phyloP scores from a whole-genome alignment of 176 grass and related monocot species.

The Lolium multiflorum region DNA sequence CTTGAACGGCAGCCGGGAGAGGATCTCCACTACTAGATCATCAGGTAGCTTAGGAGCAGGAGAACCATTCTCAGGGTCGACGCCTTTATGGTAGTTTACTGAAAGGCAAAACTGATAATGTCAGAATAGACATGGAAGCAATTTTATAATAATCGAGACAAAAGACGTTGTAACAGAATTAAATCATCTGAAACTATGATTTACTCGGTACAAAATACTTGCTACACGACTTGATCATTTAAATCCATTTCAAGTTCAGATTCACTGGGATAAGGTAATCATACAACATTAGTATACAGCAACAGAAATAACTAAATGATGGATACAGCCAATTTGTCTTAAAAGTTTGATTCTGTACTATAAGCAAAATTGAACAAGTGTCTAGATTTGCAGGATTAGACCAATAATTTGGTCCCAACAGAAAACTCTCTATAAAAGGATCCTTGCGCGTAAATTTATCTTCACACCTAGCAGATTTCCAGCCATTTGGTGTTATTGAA shows the following conservation, averaged over 20 bases:
- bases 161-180: not conserved
- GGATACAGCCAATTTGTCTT: not conserved
- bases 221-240: not conserved
- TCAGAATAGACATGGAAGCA: not conserved
- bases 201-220: not conserved
- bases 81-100: not conserved
- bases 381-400: slow-evolving; percentile 1
- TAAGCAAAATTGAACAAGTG: not conserved
- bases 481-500: slow-evolving; percentile 6
- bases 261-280: not conserved
- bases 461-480: not conserved
- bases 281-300: not conserved
- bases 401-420: not conserved
- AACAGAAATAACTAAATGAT: not conserved
- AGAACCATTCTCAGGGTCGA: not conserved
- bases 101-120: slow-evolving; percentile 9
- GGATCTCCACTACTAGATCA: slow-evolving; percentile 52
- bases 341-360: not conserved
- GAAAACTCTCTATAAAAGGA: not conserved
- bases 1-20: slow-evolving; percentile 50
- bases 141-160: not conserved
- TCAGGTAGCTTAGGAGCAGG: slow-evolving; percentile 19
- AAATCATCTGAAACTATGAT: slow-evolving; percentile 5
- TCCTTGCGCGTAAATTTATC: not conserved
- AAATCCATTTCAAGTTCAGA: slow-evolving; percentile 15